Evolutionary conservation across 2,329 filamentous ascomycete genomes (phyloP).

Genomic region (Lachnellula occidentalis): DNA sequence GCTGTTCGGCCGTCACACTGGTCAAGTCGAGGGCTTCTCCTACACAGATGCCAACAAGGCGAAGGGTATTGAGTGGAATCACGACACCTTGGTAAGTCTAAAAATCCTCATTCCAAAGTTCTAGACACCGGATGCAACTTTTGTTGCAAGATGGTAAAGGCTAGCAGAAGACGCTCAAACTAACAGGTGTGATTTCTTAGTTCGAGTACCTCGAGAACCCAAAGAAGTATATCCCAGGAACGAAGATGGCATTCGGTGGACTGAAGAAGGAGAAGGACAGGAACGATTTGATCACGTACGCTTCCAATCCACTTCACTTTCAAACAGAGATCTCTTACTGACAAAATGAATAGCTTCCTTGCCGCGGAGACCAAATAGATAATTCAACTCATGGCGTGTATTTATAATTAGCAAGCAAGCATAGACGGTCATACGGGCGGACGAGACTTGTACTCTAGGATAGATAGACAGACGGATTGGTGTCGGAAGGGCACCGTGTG

Average conservation of each 20-base stretch:
- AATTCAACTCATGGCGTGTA: slow-evolving; percentile 23
- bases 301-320: slow-evolving; percentile 22
- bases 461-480: slow-evolving; percentile 16
- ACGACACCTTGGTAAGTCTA: slow-evolving; percentile 69
- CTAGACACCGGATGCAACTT: background rate
- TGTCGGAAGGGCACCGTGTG: background rate
- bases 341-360: slow-evolving; percentile 50
- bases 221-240: slow-evolving; percentile 99
- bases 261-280: slow-evolving; percentile 99
- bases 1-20: slow-evolving; percentile 94
- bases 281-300: slow-evolving; percentile 96
- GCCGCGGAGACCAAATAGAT: slow-evolving; percentile 64
- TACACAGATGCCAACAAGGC: slow-evolving; percentile 99
- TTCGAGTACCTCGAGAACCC: slow-evolving; percentile 99
- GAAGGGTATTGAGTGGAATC: slow-evolving; percentile 85
- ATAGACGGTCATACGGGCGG: slow-evolving; percentile 17
- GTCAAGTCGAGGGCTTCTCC: slow-evolving; percentile 83
- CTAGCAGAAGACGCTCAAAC: background rate
- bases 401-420: slow-evolving; percentile 20
- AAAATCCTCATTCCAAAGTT: background rate
- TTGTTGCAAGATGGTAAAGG: background rate
- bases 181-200: slow-evolving; percentile 36
- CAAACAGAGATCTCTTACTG: slow-evolving; percentile 8
- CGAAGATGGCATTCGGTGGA: slow-evolving; percentile 99
- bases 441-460: slow-evolving; percentile 24